Evolutionary conservation across 257 asterid genomes (phyloP).

Genomic region (Jacaranda mimosifolia): DNA sequence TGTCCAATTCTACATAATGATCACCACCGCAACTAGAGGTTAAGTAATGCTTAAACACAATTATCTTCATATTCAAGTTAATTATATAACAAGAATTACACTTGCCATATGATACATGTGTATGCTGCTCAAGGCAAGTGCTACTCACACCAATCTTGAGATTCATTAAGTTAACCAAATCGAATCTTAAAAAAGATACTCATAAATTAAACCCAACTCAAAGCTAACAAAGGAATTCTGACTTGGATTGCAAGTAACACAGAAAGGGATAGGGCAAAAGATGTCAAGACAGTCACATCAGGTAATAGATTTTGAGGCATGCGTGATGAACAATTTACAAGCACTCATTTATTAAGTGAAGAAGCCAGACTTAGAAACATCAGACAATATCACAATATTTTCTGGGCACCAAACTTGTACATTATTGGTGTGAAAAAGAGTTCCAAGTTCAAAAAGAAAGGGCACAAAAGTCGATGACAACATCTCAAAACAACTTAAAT

Average conservation of each 20-base stretch:
- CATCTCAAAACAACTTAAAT: neutral
- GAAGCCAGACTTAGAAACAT: neutral
- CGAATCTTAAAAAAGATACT: no score
- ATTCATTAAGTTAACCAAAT: no score
- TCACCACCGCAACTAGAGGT: neutral
- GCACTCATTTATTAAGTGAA: constrained; percentile 15
- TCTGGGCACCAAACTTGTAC: neutral
- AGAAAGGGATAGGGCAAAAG: no score
- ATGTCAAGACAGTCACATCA: neutral
- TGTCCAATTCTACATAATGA: neutral
- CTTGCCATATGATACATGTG: no score
- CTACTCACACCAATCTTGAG: no score
- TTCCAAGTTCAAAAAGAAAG: neutral
- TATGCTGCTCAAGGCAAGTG: no score
- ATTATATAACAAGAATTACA: neutral
- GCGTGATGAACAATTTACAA: neutral
- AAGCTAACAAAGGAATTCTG: no score
- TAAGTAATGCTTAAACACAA: neutral
- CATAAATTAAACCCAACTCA: no score
- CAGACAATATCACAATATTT: neutral
- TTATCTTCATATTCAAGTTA: neutral
- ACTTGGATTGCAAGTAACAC: no score
- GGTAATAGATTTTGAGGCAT: neutral
- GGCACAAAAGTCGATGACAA: neutral
- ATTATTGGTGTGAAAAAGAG: neutral